These are phyloP conservation scores for Pezicula neosporulosa DNA, from an alignment of 2,329 filamentous ascomycete genomes.

Conservation along the genomic window DNA sequence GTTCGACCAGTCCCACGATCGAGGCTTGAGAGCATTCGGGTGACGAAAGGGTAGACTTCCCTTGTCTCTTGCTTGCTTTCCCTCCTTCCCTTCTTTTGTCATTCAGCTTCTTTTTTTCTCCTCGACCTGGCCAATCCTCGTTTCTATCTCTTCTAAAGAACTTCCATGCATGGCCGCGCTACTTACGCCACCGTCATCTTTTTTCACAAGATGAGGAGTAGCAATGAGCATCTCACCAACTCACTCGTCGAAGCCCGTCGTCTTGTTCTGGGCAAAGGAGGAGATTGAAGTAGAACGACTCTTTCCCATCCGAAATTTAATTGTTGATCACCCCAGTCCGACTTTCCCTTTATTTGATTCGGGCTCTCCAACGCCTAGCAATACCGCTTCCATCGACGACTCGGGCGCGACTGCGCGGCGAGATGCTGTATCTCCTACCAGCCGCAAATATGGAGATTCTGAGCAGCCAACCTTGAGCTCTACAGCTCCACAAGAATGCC, in stretches of 20 bases:
- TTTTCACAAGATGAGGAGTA: not conserved
- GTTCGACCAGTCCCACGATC: too few species aligned
- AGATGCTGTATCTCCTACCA: not conserved
- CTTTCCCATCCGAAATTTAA: slow-evolving; percentile 21
- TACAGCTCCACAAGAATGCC: not conserved
- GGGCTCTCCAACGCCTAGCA: not conserved
- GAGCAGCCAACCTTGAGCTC: not conserved
- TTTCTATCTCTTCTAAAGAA: too few species aligned
- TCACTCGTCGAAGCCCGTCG: slow-evolving; percentile 9
- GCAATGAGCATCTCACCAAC: slow-evolving; percentile 4
- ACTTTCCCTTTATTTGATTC: not conserved
- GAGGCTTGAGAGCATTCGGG: too few species aligned
- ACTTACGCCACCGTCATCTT: too few species aligned
- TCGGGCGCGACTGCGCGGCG: not conserved
- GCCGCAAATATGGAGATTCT: not conserved
- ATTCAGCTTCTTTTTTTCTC: too few species aligned
- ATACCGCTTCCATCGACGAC: not conserved
- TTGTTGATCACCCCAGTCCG: not conserved
- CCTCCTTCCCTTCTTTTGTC: too few species aligned
- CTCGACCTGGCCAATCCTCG: too few species aligned
- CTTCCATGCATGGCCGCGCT: too few species aligned
- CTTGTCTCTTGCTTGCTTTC: too few species aligned
- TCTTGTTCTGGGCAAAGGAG: slow-evolving; percentile 12
- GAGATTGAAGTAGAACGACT: slow-evolving; percentile 17
- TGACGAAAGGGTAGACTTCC: too few species aligned